Evolutionary conservation across 2,329 filamentous ascomycete genomes (phyloP), one percentile per base, ranked within the genome.

Genomic region (Diaporthe helianthi): DNA sequence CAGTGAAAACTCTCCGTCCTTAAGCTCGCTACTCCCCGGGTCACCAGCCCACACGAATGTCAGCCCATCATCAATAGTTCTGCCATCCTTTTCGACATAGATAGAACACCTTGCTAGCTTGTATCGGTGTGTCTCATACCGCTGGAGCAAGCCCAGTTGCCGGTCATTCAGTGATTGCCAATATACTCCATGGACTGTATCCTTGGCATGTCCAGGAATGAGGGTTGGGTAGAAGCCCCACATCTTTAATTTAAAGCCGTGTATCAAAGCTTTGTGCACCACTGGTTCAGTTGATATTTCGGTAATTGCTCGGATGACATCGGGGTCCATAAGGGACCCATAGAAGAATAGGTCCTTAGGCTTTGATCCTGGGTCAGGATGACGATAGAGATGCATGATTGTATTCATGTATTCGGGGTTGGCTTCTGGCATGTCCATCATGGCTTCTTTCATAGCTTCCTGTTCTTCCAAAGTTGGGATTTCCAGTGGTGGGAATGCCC

Each of bases 211-310:
- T 15, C 61, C 61, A 12, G 61, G 47, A 1, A 65, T 19, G 4
- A 65, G 33, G 41, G 61, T 65, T 9, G 61, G 61, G 19, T 65
- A 65, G 9, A 41, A 24, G 15, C 61, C 61, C 61, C 61, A 65
- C 47, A 65, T 65, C 13, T 53, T 65, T 10, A 41, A 22, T 29
- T 15, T 52, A 15, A 53, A 65, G 22, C 61, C 61, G 22, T 44
- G 15, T 33, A 52, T 52, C 17, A 24, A 65, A 22, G 47, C 61
- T 19, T 29, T 44, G n/a, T 65, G 47, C 1, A 53, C 12, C 33
- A 52, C 7, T 9, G 61, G 61, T 5, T 65, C 33, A 24, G 15
- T 4, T 13, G 33, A 31, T 41, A 15, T 52, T 15, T 41, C 33
- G 41, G 47, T 17, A 2, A 65, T 65, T 1, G 31, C 33, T 17